phyloP scores from a whole-genome alignment of 108 stramenopile genomes.

The Skeletonema marinoi region DNA sequence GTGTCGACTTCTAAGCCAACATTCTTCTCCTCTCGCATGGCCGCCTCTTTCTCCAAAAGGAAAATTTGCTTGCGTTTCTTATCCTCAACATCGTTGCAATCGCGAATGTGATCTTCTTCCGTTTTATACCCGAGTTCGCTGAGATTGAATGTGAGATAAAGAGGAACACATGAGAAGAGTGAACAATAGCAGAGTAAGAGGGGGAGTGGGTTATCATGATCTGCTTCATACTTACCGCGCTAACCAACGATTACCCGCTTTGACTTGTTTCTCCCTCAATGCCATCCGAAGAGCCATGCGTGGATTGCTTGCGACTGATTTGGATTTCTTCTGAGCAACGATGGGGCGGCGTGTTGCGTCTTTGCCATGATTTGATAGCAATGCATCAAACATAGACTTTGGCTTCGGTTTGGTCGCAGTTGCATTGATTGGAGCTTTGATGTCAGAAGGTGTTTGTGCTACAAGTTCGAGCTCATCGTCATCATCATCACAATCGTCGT shows the following conservation, averaged over 20 bases:
- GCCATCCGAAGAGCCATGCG: constrained; percentile 53
- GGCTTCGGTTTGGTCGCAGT: background rate
- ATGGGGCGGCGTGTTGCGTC: background rate
- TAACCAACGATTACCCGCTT: constrained; percentile 82
- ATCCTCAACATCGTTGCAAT: constrained; percentile 66
- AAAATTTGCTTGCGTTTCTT: constrained; percentile 64
- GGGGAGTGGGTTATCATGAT: background rate
- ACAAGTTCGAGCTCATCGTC: constrained; percentile 55
- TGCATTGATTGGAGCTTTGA: background rate
- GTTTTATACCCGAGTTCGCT: constrained; percentile 87
- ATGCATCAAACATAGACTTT: constrained; percentile 20
- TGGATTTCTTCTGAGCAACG: background rate
- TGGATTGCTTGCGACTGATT: constrained; percentile 17
- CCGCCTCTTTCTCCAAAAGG: constrained; percentile 59
- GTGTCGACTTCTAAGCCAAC: constrained; percentile 1
- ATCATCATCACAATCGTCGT: constrained; percentile 19
- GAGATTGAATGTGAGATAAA: background rate
- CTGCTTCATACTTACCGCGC: constrained; percentile 48
- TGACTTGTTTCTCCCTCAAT: constrained; percentile 58
- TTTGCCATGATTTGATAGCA: constrained; percentile 13
- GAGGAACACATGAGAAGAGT: background rate
- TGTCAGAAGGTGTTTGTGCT: background rate
- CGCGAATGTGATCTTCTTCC: constrained; percentile 81
- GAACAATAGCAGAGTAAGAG: background rate
- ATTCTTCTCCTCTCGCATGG: background rate